Evolutionary conservation across 1,284 basidiomycete species (phyloP), one percentile per base, ranked within the genome.

Genomic region (Ceratobasidium theobromae): DNA sequence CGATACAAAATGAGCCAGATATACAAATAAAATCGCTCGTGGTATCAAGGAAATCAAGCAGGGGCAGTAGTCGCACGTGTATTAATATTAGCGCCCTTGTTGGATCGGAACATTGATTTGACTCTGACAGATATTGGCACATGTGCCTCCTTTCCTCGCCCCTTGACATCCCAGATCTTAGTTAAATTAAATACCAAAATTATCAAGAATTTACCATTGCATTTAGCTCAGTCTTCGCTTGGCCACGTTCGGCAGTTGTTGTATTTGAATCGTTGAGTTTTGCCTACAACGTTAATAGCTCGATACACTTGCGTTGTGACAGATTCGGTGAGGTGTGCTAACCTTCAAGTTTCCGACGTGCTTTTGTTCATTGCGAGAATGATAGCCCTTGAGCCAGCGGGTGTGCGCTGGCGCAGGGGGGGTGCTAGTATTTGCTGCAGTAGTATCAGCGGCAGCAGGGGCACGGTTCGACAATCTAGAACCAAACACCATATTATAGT

Each of bases 91-190:
- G 40, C 25, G 16, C 41, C n/a, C 25, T 62, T 62, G 58, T 62
- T 62, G 8, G 58, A 62, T 21, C 58, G 58, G 46, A 62, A 62
- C 46, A 62, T 62, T 6, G 58, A 62, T 46, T 51, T 62, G 58
- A 62, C 58, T 41, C 48, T 49, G 33, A 62, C 58, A 25, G 45
- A 49, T 46, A 62, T 62, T 9, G 58, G 58, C 9, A 51, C 46
- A 27, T 51, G 58, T 38, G 58, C 58, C 46, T 60, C 46, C n/a
- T 33, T 28, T 14, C 46, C 57, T 8, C 18, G 58, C 11, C 58
- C 58, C 58, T 62, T 14, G 16, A n/a, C 3, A 23, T 33, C 18
- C 2, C 8, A 21, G 3, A 60, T 23, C 30, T 12, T n/a, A 23
- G 3, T 45, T 9, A 25, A n/a, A 32, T 30, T 21, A 48, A 4